Conservation (phyloP, 306 rosid species). For the Dryas drummondii region DNA sequence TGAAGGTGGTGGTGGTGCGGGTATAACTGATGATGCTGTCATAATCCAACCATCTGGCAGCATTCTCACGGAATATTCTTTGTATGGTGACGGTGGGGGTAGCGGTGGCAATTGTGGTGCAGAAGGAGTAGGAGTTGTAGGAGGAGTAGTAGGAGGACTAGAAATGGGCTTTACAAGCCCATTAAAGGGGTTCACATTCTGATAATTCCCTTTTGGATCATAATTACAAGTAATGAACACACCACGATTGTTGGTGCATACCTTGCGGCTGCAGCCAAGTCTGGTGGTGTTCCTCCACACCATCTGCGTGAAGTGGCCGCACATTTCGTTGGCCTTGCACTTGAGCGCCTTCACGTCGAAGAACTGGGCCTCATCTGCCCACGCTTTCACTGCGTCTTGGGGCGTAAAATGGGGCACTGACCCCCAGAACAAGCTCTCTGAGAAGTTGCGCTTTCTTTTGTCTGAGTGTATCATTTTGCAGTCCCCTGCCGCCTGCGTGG, state of each 20-base stretch:
- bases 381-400: conserved; percentile 38
- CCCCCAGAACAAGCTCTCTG: conserved; percentile 66
- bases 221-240: conserved; percentile 57
- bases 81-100: not conserved
- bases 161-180: not conserved
- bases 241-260: conserved; percentile 12
- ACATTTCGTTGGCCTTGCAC: conserved; percentile 28
- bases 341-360: conserved; percentile 21
- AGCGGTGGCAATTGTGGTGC: not conserved
- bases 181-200: conserved; percentile 45
- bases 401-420: conserved; percentile 32
- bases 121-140: not conserved
- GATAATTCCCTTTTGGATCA: conserved; percentile 61
- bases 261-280: conserved; percentile 47
- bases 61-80: no score
- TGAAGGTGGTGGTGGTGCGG: not conserved
- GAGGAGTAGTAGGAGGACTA: not conserved
- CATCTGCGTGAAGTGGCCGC: conserved; percentile 74
- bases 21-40: no score
- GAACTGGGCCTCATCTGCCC: conserved; percentile 34
- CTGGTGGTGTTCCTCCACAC: conserved; percentile 51
- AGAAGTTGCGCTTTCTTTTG: no score
- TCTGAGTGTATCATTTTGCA: conserved; percentile 44
- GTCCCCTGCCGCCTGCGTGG: conserved; percentile 8
- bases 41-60: no score